A percentile compares a stretch with the other conserved stretches of the same genome.
These are phyloP conservation scores for Naganishia cerealis DNA, from an alignment of 1,284 basidiomycete genomes.

Conservation along the genomic window DNA sequence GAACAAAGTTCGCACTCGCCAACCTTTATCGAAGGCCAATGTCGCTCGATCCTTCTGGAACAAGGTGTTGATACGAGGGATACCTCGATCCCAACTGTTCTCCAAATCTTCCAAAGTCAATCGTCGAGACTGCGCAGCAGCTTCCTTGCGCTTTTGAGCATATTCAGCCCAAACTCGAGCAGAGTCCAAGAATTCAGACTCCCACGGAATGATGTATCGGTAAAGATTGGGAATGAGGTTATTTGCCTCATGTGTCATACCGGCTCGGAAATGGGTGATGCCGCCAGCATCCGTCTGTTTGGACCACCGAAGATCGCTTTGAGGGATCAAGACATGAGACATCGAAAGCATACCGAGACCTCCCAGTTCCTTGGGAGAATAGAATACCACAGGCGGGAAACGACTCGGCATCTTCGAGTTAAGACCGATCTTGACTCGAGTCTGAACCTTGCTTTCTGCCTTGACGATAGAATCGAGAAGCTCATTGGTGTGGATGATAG, in stretches of 20 bases:
- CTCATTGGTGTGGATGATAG: constrained; percentile 97
- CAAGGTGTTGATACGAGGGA: constrained; percentile 81
- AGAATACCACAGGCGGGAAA: constrained; percentile 95
- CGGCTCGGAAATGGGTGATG: constrained; percentile 93
- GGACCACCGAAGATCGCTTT: constrained; percentile 94
- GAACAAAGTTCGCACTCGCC: constrained; percentile 93
- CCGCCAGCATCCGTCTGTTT: constrained; percentile 96
- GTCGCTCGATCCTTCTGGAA: constrained; percentile 99
- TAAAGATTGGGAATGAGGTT: constrained; percentile 96
- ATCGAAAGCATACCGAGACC: constrained; percentile 99
- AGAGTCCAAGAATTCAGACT: constrained; percentile 96
- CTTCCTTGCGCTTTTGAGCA: constrained; percentile 98
- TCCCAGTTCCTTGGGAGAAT: constrained; percentile 91
- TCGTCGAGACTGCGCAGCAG: constrained; percentile 93
- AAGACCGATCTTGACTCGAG: constrained; percentile 96
- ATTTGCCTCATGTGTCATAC: constrained; percentile 92
- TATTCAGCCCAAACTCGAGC: constrained; percentile 99
- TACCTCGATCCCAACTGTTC: constrained; percentile 71
- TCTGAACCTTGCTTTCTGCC: constrained; percentile 98
- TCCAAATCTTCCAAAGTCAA: constrained; percentile 95
- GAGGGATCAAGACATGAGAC: constrained; percentile 97
- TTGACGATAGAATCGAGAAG: constrained; percentile 90
- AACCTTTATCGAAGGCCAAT: constrained; percentile 94
- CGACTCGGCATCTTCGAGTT: constrained; percentile 99
- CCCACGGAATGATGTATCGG: constrained; percentile 98